Evolutionary conservation across 2,329 filamentous ascomycete genomes (phyloP).

Genomic region (Anthostomella pinea): DNA sequence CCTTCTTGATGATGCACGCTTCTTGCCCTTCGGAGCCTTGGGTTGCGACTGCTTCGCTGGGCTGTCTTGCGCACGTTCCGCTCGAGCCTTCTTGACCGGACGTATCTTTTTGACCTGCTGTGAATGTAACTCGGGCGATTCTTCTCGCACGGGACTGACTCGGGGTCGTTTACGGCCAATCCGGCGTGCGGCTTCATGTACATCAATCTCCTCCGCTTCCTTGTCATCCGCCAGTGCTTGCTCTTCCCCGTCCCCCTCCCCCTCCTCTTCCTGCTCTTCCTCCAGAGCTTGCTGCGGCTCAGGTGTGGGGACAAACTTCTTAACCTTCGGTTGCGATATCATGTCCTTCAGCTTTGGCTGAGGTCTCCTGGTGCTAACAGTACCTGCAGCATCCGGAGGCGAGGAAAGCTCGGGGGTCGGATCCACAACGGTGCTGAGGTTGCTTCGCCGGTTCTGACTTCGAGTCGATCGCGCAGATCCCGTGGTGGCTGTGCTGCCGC

Average conservation of each 20-base stretch:
- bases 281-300: conserved; percentile 13
- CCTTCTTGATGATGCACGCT: conserved; percentile 19
- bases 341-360: conserved; percentile 24
- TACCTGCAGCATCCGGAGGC: conserved; percentile 27
- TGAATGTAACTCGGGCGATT: conserved; percentile 42
- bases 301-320: conserved; percentile 8
- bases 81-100: conserved; percentile 34
- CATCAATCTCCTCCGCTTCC: conserved; percentile 44
- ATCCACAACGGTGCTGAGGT: conserved; percentile 13
- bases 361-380: conserved; percentile 26
- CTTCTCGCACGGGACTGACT: conserved; percentile 32
- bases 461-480: conserved; percentile 24
- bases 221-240: conserved; percentile 26
- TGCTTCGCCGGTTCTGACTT: conserved; percentile 20
- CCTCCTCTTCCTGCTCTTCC: conserved; percentile 19
- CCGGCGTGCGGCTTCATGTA: conserved; percentile 39
- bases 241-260: conserved; percentile 20
- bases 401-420: conserved; percentile 25
- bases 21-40: conserved; percentile 23
- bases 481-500: conserved; percentile 16
- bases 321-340: conserved; percentile 25
- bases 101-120: conserved; percentile 31
- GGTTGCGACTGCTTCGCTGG: conserved; percentile 43
- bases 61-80: conserved; percentile 35
- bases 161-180: conserved; percentile 45